These are phyloP conservation scores for Amylostereum areolatum DNA, from an alignment of 1,284 basidiomycete species.

Conservation along the genomic window DNA sequence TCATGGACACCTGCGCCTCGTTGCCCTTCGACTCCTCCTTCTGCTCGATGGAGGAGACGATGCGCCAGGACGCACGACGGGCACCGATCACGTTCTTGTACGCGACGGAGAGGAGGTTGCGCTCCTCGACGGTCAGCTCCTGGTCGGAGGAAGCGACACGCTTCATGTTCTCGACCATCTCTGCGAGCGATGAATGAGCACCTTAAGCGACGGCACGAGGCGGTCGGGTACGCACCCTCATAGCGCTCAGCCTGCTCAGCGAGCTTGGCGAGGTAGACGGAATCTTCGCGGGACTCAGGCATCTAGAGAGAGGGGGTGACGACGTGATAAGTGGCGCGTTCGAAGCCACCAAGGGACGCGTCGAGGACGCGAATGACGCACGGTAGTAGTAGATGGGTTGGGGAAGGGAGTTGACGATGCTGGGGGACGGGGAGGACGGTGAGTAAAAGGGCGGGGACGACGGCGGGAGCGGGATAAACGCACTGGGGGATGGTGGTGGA, in stretches of 20 bases:
- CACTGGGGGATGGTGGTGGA: conserved; percentile 37
- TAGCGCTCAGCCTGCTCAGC: conserved; percentile 98
- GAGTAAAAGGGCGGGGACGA: conserved; percentile 27
- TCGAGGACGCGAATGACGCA: conserved; percentile 27
- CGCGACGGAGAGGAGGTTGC: conserved; percentile 96
- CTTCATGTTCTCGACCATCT: conserved; percentile 99
- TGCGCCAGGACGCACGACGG: conserved; percentile 97
- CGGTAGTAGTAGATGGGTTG: conserved; percentile 21
- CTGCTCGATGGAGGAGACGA: conserved; percentile 99
- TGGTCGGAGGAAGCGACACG: conserved; percentile 94
- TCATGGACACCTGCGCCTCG: conserved; percentile 96
- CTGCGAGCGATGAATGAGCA: conserved; percentile 34
- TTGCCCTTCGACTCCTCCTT: conserved; percentile 99
- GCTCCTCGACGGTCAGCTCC: conserved; percentile 98
- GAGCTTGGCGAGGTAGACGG: conserved; percentile 99
- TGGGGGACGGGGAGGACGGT: conserved; percentile 16
- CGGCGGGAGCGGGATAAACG: conserved; percentile 27
- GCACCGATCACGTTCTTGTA: conserved; percentile 99
- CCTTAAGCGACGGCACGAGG: conserved; percentile 9
- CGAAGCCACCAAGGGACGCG: conserved; percentile 18
- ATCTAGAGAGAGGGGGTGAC: conserved; percentile 38
- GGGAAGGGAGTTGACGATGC: neutral
- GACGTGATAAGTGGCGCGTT: conserved; percentile 14
- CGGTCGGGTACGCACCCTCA: conserved; percentile 75
- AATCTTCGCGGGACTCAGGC: conserved; percentile 90